phyloP scores from a whole-genome alignment of 768 basidiomycete genomes.

The Coprinopsis sp. region DNA sequence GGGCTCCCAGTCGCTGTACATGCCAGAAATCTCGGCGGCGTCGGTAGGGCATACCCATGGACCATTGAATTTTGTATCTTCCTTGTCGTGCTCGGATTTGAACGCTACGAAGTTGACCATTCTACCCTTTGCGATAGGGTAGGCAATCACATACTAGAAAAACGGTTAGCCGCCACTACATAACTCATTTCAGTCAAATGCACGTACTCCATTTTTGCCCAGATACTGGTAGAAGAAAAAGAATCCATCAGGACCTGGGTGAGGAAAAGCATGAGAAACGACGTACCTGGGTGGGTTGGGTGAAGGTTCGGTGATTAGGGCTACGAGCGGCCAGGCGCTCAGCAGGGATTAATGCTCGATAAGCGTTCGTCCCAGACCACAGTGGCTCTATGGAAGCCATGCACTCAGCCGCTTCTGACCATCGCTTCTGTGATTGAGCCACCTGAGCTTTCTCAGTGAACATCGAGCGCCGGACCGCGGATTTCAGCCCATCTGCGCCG shows the following conservation, averaged over 20 bases:
- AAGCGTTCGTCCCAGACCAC: constrained; percentile 58
- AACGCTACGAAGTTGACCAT: constrained; percentile 64
- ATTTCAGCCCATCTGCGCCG: constrained; percentile 68
- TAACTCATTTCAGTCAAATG: neutral
- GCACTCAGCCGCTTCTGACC: constrained; percentile 35
- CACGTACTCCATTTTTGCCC: constrained; percentile 44
- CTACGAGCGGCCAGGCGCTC: constrained; percentile 38
- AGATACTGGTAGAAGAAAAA: constrained; percentile 42
- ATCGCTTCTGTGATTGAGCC: constrained; percentile 29
- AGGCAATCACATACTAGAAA: constrained; percentile 53
- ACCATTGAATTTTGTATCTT: constrained; percentile 44
- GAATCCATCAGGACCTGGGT: neutral
- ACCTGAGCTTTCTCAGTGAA: constrained; percentile 33
- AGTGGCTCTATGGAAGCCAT: constrained; percentile 43
- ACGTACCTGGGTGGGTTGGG: constrained; percentile 45
- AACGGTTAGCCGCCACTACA: neutral
- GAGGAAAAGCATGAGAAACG: constrained; percentile 1
- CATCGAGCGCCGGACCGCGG: constrained; percentile 41
- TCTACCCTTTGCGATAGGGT: constrained; percentile 55
- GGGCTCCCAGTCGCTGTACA: constrained; percentile 53
- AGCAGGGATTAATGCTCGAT: constrained; percentile 54
- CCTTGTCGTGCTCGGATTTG: constrained; percentile 43
- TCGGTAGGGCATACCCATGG: constrained; percentile 48
- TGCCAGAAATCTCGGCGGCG: constrained; percentile 37
- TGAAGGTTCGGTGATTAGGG: constrained; percentile 46